These are phyloP conservation scores for Jamesozyma piceae DNA, from an alignment of 805 yeast species.

Conservation along the genomic window DNA sequence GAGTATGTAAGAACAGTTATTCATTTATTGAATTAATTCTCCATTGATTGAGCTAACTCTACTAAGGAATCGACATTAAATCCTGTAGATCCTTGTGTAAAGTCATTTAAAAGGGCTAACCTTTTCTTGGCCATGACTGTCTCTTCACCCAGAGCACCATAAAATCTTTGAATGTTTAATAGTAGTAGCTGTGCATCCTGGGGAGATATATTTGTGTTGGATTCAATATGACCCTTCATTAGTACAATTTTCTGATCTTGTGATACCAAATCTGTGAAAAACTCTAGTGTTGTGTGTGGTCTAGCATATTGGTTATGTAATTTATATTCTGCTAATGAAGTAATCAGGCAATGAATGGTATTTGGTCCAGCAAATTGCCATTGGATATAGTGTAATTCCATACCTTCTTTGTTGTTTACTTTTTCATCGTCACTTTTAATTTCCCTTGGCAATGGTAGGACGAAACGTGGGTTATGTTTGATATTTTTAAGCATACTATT, in stretches of 20 bases:
- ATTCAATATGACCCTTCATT: constrained; percentile 80
- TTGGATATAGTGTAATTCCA: constrained; percentile 85
- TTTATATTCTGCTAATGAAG: constrained; percentile 86
- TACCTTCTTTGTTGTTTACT: constrained; percentile 37
- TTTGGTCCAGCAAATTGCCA: constrained; percentile 83
- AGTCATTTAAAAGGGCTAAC: constrained; percentile 48
- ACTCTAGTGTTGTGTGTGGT: constrained; percentile 85
- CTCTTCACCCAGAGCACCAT: constrained; percentile 52
- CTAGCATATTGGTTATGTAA: constrained; percentile 84
- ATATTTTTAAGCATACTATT: constrained; percentile 58
- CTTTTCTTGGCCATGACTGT: constrained; percentile 40
- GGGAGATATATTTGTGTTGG: constrained; percentile 53
- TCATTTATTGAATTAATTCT: too few species aligned
- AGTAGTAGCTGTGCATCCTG: constrained; percentile 73
- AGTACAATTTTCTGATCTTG: constrained; percentile 54
- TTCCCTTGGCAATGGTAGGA: constrained; percentile 78
- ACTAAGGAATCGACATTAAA: constrained; percentile 64
- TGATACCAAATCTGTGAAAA: constrained; percentile 64
- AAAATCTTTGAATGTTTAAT: constrained; percentile 71
- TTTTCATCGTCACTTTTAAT: constrained; percentile 33
- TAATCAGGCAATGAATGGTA: constrained; percentile 82
- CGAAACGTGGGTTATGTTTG: constrained; percentile 66
- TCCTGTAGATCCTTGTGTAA: constrained; percentile 58
- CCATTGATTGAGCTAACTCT: constrained; percentile 65
- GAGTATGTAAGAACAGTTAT: too few species aligned